Evolutionary conservation across 2,329 filamentous ascomycete species (phyloP), one percentile per base, ranked within the genome.

Genomic region (Macrophomina tecta): DNA sequence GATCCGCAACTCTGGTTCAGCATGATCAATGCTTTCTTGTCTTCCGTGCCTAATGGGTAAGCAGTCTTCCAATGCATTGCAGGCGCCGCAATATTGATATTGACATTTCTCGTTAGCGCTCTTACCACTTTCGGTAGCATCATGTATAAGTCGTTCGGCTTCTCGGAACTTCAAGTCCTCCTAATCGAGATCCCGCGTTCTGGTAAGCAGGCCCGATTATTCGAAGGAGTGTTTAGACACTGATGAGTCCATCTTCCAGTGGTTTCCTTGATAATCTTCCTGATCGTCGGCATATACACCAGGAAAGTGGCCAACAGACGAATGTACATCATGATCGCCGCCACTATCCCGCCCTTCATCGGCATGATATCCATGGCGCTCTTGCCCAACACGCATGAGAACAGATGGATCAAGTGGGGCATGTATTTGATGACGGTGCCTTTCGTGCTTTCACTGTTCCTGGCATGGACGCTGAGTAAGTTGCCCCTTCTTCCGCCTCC

Each of bases 351-450:
- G 0, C 72, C 77, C 1, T 78, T 79, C 67, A 67, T 75, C 40
- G 78, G 78, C 2, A 68, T 79, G 34, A 71, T 79, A 2, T 71
- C 69, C 3, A 73, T 79, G 71, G 73, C 77, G 1, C 69, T 79
- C 23, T 71, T 79, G 4, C 76, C 76, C 11, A 75, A 78, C 65
- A 70, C 69, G 0, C 66, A 71, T 0, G 66, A 70, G 4, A 73
- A 76, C 52, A 75, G 75, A 68, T 79, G 78, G 77, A 75, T 71
- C 1, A 78, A 78, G 69, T 78, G 75, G 76, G 73, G 73, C 40
- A 72, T 77, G 70, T 78, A 79, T 66, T 63, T 77, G 6, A 73
- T 76, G 63, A 78, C 75, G 1, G 73, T 76, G 0, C 73, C 73
- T 0, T 78, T 72, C 58, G 73, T 75, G 3, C 71, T 78, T 12